These are phyloP conservation scores for Fusarium tuaranense DNA, from an alignment of 2,329 filamentous ascomycete genomes.

Conservation along the genomic window DNA sequence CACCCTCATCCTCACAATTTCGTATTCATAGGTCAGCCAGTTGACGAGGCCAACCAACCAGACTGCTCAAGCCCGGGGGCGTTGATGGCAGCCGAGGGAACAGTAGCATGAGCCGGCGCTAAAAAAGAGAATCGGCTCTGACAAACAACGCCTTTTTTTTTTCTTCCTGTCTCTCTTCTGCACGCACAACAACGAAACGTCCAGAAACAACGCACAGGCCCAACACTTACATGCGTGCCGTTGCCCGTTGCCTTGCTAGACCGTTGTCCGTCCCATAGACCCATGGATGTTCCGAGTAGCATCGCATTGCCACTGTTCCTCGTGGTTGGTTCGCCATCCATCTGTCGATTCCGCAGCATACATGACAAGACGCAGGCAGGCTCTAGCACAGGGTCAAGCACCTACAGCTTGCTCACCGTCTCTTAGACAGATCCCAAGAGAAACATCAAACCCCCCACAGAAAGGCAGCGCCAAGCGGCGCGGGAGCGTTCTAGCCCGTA, in stretches of 20 bases:
- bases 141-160: not conserved
- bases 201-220: conserved; percentile 1
- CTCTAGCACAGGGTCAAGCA: not conserved
- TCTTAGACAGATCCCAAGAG: not conserved
- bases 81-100: not conserved
- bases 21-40: conserved; percentile 7
- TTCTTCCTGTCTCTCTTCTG: not conserved
- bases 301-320: not conserved
- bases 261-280: not conserved
- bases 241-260: not conserved
- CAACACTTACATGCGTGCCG: not conserved
- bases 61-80: not conserved
- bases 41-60: conserved; percentile 1
- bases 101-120: not conserved
- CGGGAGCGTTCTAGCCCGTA: conserved; percentile 3
- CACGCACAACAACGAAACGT: not conserved
- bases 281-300: not conserved
- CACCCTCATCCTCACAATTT: conserved; percentile 5
- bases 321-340: not conserved
- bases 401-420: not conserved
- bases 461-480: not conserved
- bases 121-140: not conserved
- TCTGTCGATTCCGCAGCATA: conserved; percentile 2
- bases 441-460: conserved; percentile 1
- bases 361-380: conserved; percentile 1